Evolutionary conservation across 78 protist genomes (phyloP), one percentile per base, ranked within the genome.

Genomic region (Creolimax fragrantissima): DNA sequence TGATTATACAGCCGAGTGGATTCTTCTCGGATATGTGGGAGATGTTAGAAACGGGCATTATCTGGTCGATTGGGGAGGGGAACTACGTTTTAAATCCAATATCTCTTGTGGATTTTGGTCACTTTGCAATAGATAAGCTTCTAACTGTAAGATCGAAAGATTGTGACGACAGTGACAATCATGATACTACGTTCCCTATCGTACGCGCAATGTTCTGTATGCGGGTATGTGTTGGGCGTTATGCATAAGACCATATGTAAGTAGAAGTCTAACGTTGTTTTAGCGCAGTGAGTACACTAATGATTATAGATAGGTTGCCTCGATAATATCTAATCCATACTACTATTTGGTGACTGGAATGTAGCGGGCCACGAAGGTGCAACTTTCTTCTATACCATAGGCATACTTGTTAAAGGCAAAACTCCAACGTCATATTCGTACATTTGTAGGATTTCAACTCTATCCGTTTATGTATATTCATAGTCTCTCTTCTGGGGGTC

Each of bases 1-100:
- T 24, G 17, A 84, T 84, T 32, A 84, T 84, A 32, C 88, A 84
- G 88, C 88, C 88, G 88, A 84, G 88, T 24, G 88, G 88, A 37
- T 84, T 84, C 45, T 84, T 84, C 45, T 84, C 88, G 24, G 88
- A 84, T 41, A 84, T 84, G 88, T 84, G 88, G 88, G 88, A 84
- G 17, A 84, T 84, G 35, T 84, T 84, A n/a, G 88, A 84, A 84
- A 84, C 24, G 88, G 88, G 88, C 35, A 84, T 32, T 11, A n/a
- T n/a, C 24, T 84, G 41, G 41, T 84, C 88, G 35, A 24, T 84
- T n/a, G 88, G 88, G 0, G 85, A 37, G 11, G 88, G 88, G 47
- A 41, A 11, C 35, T 84, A 84, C 45, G 17, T 32, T 0, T 84
- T 84, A 11, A 84, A 84, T 32, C 88, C 88, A 2, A 84, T 84